Percentiles rank a stretch among this genome's conserved stretches.
These are phyloP conservation scores for Colletotrichum liriopes DNA, from an alignment of 2,329 filamentous ascomycete genomes.

Conservation along the genomic window DNA sequence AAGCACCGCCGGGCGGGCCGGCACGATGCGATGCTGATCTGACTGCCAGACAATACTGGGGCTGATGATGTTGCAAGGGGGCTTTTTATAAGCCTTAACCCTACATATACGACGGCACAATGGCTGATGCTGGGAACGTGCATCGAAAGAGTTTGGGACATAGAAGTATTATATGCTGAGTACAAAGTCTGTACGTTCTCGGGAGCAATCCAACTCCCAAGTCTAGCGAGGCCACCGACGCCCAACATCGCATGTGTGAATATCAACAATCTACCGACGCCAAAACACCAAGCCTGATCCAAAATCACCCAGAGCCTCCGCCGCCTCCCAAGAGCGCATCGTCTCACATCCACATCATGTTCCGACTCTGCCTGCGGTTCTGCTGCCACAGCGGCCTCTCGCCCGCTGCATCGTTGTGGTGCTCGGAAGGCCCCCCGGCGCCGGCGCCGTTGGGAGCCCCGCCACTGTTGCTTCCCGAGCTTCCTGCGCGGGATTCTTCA, in stretches of 20 bases:
- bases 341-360: constrained; percentile 63
- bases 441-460: constrained; percentile 27
- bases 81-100: no score
- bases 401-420: constrained; percentile 42
- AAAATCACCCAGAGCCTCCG: not conserved
- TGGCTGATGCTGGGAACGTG: no score
- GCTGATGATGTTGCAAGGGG: not conserved
- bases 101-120: not conserved
- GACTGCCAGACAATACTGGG: not conserved
- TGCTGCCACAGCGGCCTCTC: constrained; percentile 69
- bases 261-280: constrained; percentile 6
- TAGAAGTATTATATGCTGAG: no score
- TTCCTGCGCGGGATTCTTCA: constrained; percentile 54
- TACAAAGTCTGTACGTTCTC: not conserved
- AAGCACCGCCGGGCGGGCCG: not conserved
- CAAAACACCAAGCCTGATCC: constrained; percentile 18
- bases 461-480: constrained; percentile 36
- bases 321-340: not conserved
- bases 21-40: not conserved
- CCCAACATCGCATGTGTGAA: not conserved
- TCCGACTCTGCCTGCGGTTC: constrained; percentile 64
- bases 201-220: not conserved
- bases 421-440: constrained; percentile 17
- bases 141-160: not conserved
- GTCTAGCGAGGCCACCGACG: not conserved